A percentile compares a stretch with the other conserved stretches of the same genome.
These are phyloP conservation scores for Sophora flavescens DNA, from an alignment of 306 rosid genomes.

Conservation along the genomic window DNA sequence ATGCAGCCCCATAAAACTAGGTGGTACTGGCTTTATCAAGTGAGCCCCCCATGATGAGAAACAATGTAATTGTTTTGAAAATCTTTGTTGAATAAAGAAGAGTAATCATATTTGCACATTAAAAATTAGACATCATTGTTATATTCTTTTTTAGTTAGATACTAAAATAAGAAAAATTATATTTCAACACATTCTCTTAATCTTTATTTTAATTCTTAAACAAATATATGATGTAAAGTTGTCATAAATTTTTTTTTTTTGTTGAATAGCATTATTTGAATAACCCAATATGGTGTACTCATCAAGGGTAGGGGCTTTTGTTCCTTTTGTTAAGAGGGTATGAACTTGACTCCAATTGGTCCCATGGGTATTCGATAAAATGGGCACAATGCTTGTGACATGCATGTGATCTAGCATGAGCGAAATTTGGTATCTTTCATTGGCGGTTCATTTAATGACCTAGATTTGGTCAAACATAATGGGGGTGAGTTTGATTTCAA, in stretches of 20 bases:
- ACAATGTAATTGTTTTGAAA: conserved; percentile 41
- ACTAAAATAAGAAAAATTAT: too few relatives aligned
- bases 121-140: too few relatives aligned
- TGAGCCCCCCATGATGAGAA: conserved; percentile 22
- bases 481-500: conserved; percentile 40
- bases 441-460: conserved; percentile 46
- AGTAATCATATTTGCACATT: not conserved
- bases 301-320: conserved; percentile 48
- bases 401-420: conserved; percentile 57
- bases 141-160: too few relatives aligned
- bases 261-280: not conserved
- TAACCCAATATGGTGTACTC: conserved; percentile 32
- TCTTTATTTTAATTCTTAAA: too few relatives aligned
- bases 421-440: conserved; percentile 52
- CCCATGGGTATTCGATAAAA: conserved; percentile 46
- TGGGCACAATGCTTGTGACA: conserved; percentile 45
- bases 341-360: conserved; percentile 43
- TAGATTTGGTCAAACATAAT: conserved; percentile 52
- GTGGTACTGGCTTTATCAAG: conserved; percentile 25
- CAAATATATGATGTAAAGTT: not conserved
- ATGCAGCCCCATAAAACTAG: conserved; percentile 33
- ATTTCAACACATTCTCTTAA: too few relatives aligned
- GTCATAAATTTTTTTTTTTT: too few relatives aligned
- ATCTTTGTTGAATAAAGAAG: not conserved
- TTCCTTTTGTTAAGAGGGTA: conserved; percentile 46